Base-by-base conservation (phyloP, 441 rosid genomes). In the Manihot esculenta region DNA sequence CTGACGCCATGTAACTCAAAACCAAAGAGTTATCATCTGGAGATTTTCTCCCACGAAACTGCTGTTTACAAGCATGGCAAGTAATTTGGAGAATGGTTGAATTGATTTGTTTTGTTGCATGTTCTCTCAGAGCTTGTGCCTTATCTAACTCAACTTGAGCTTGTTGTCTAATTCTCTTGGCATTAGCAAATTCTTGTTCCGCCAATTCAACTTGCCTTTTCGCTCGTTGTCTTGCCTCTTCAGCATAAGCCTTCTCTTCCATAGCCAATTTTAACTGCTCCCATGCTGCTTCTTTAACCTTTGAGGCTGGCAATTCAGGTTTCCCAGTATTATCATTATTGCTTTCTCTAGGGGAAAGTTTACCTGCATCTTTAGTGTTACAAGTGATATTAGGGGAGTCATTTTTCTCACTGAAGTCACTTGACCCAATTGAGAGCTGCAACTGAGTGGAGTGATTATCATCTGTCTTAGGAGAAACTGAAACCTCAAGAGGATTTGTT, bases 121-220 rank as follows among this genome's bases (percentile, higher is more conserved):
- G 89, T 55, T 87, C 91, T 79, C 84, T 90, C 65, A 92, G 74
- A 50, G 72, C 73, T 47, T 84, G 81, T 55, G 98, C 98, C 78
- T 85, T 94, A 54, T 89, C 96, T 0, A 94, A 80, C 72, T 92
- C 99, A 23, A 84, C 81, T 67, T 87, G 89, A 30, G 99, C 94
- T 72, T 82, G 90, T 68, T 90, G 96, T 75, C 98, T 88, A 41
- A 90, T 90, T 84, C 84, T 88, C 81, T 85, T 87, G 0, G 97
- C 99, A 68, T 88, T 85, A 0, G 81, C 80, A 54, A 94, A 90
- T 74, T 94, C 98, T 6, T 74, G 76, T 82, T 94, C 98, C 1
- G 99, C 98, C 76, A 87, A 77, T 83, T 92, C 94, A 23, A 90
- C 80, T 81, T 89, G 97, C 77, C 84, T 77, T 79, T 88, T 89